Base-by-base conservation (phyloP, 495 filamentous ascomycete genomes). In the Trichocladium antarcticum region DNA sequence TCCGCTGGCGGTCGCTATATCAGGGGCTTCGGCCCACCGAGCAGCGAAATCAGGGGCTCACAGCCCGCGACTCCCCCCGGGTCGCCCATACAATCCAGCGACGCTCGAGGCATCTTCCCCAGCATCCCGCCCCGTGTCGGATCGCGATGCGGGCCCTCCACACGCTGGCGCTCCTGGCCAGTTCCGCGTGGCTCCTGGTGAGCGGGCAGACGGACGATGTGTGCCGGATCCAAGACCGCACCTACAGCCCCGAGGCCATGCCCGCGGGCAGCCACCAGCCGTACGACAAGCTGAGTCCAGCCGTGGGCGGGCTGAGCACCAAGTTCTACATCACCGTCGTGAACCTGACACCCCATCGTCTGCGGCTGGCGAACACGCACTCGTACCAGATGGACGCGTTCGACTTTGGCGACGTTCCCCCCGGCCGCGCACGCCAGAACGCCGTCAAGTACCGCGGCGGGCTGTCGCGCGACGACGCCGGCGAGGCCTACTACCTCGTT, bases 281-380 rank as follows among this genome's bases (percentile, higher is more conserved):
- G 7, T 48, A 42, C 38, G 39, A 47, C 36, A 22, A 50, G 21
- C 27, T 56, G 24, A 55, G 50, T 6, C 50, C 50, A 0, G 15
- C 44, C 5, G 28, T 46, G n/a, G 43, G 17, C 16, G 20, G 9
- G n/a, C 29, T 53, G 35, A 55, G 54, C 20, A 45, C 42, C 15
- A 51, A 47, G 17, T 59, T 60, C 35, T 63, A 52, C 49, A 37
- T 65, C 35, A 54, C 56, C 6, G 47, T 67, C 9, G 59, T 65
- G 17, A 67, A 67, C 53, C 53, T 53, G 10, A 61, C 62, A 2
- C 64, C 64, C 0, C 60, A 67, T 44, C 53, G 60, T 34, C 53
- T 63, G 57, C 50, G 36, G 5, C 45, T 67, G n/a, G 48, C 53
- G 6, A 41, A 51, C 44, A 51, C 43, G 0, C 56, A 63, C 32